Base-by-base conservation (phyloP, 257 asterid genomes). In the Solanum rostratum region DNA sequence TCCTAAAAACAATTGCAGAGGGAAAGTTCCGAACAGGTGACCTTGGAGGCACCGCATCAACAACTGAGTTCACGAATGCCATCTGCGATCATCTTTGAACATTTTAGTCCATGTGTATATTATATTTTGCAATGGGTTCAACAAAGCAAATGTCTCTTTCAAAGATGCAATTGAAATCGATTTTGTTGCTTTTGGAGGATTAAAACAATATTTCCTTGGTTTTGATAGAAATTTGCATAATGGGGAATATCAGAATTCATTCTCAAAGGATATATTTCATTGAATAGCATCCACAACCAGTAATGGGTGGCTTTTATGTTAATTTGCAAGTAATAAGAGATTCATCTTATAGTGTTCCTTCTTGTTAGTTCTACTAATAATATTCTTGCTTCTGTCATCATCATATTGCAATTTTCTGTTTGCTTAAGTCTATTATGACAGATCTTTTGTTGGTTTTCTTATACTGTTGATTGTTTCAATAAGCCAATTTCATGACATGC, bases 21-120 rank as follows among this genome's bases (percentile, higher is more conserved):
- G 98, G 98, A 27, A 94, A 92, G 88, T 94, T 92, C 89, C 86
- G 99, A 86, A 94, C 99, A 20, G 96, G 91, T 14, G 99, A 95
- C 87, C 99, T 95, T 63, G 99, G 99, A 37, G 99, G 99, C n/a
- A 92, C 88, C 66, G 85, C 99, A 22, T 86, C 93, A 3, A 95
- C 99, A 13, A 85, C 94, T 0, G 99, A 94, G 19, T 95, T 94
- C 90, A 95, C 99, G 30, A 90, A 93, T 29, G 98, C 98, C 37
- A 95, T 94, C 83, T 93, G 98, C 37, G 98, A 93, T 71, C 92
- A 92, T 83, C 87, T 95, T 84, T 94, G 86, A 92, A 85, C 83
- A 14, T 90, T 87, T 84, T 86, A n/a, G 66, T 43, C 69, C 27
- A n/a, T 22, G 73, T 60, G 69, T 55, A 39, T 86, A 88, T 87